Percentiles rank a stretch among this genome's conserved stretches.
These are phyloP conservation scores for Grosmannia huntii DNA, from an alignment of 2,329 filamentous ascomycete genomes.

Conservation along the genomic window DNA sequence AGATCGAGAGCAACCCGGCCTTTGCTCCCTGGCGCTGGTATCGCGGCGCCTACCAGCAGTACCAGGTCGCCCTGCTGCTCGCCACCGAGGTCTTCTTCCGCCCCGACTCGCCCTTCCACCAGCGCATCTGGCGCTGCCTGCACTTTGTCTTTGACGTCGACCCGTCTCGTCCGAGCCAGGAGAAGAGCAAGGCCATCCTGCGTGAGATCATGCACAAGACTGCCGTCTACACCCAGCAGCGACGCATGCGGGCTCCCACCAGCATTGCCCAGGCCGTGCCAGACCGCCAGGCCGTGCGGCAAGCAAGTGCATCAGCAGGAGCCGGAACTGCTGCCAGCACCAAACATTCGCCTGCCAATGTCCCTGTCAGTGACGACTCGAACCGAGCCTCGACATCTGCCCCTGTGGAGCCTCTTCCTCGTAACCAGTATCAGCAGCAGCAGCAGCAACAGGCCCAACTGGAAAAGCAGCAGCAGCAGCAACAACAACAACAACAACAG, in stretches of 20 bases:
- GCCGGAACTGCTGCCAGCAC: background rate
- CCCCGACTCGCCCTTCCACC: conserved; percentile 42
- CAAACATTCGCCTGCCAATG: background rate
- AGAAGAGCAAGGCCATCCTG: conserved; percentile 49
- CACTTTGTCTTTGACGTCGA: conserved; percentile 60
- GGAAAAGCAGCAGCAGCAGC: background rate
- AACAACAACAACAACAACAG: background rate
- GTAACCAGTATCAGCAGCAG: background rate
- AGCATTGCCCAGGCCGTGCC: conserved; percentile 26
- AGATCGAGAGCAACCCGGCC: conserved; percentile 28
- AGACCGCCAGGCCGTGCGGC: conserved; percentile 11
- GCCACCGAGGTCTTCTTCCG: conserved; percentile 53
- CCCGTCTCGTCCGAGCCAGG: conserved; percentile 31
- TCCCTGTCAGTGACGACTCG: background rate
- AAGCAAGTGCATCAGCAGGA: background rate
- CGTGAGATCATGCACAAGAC: conserved; percentile 49
- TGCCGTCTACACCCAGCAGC: conserved; percentile 43
- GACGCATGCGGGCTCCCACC: conserved; percentile 41
- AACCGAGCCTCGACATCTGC: background rate
- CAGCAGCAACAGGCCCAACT: background rate
- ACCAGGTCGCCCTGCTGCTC: conserved; percentile 56
- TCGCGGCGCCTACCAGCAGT: conserved; percentile 56
- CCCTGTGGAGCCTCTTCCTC: background rate
- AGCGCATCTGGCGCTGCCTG: conserved; percentile 56
- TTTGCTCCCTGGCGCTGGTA: conserved; percentile 59